These are phyloP conservation scores for Xylariaceae sp. DNA, from an alignment of 2,329 filamentous ascomycete genomes.

Conservation along the genomic window DNA sequence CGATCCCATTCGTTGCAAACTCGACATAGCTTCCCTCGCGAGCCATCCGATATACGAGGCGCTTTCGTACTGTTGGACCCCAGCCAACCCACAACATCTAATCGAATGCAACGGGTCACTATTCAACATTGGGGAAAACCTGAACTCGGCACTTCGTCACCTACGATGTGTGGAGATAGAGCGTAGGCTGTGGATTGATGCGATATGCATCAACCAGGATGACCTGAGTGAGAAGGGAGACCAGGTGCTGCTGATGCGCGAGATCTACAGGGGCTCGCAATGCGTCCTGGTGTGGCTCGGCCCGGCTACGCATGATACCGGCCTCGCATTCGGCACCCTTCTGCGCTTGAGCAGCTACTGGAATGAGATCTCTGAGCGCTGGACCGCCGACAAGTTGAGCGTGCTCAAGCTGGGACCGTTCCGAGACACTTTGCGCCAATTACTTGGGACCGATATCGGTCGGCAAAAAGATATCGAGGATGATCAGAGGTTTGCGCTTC, in stretches of 20 bases:
- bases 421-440: neutral
- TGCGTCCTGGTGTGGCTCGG: neutral
- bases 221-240: neutral
- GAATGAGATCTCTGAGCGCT: neutral
- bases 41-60: too few species aligned
- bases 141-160: too few species aligned
- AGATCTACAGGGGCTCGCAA: neutral
- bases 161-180: too few species aligned
- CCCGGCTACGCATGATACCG: neutral
- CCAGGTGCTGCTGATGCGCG: neutral
- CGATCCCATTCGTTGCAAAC: too few species aligned
- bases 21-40: too few species aligned
- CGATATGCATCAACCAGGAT: slow-evolving; percentile 7
- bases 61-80: too few species aligned
- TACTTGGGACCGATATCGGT: neutral
- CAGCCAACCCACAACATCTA: too few species aligned
- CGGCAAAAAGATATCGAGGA: neutral
- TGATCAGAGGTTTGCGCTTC: neutral
- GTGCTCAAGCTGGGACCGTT: neutral
- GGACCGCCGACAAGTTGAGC: neutral
- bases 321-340: neutral
- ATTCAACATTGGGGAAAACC: too few species aligned
- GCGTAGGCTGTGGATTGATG: slow-evolving; percentile 1
- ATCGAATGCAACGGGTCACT: too few species aligned
- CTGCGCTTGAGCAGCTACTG: neutral